Conservation (phyloP, 768 basidiomycete species). For the Collybia sp. region DNA sequence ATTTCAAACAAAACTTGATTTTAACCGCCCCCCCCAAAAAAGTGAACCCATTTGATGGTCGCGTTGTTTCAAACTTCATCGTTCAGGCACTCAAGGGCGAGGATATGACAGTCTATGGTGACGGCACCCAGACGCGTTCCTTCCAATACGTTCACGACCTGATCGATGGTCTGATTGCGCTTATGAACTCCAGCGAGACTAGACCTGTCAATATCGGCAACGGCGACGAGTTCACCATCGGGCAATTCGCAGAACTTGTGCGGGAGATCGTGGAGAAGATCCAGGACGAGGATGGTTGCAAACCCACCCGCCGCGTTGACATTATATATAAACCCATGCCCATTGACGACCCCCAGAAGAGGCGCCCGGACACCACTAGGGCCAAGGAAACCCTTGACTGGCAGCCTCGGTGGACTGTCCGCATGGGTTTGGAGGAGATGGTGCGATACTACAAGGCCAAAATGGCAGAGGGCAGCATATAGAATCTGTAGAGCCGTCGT, state of each 20-base stretch:
- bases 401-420: conserved; percentile 92
- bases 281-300: conserved; percentile 73
- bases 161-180: conserved; percentile 84
- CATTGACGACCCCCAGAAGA: conserved; percentile 90
- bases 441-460: conserved; percentile 89
- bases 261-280: conserved; percentile 92
- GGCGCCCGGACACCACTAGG: conserved; percentile 88
- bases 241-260: conserved; percentile 90
- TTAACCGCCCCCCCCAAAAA: conserved; percentile 11
- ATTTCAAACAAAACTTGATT: conserved; percentile 1
- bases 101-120: conserved; percentile 96
- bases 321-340: conserved; percentile 82
- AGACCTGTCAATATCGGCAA: conserved; percentile 98
- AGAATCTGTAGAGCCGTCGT: conserved; percentile 10
- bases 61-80: conserved; percentile 99
- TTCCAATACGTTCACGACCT: conserved; percentile 99
- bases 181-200: conserved; percentile 94
- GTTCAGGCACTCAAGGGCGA: conserved; percentile 95
- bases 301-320: conserved; percentile 45
- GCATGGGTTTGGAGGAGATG: conserved; percentile 95
- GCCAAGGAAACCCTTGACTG: conserved; percentile 82
- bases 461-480: conserved; percentile 81
- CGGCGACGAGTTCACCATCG: conserved; percentile 92
- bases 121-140: conserved; percentile 89
- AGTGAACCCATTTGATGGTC: conserved; percentile 97